phyloP scores from a whole-genome alignment of 2,329 filamentous ascomycete genomes.

The Colletotrichum euphorbiae region DNA sequence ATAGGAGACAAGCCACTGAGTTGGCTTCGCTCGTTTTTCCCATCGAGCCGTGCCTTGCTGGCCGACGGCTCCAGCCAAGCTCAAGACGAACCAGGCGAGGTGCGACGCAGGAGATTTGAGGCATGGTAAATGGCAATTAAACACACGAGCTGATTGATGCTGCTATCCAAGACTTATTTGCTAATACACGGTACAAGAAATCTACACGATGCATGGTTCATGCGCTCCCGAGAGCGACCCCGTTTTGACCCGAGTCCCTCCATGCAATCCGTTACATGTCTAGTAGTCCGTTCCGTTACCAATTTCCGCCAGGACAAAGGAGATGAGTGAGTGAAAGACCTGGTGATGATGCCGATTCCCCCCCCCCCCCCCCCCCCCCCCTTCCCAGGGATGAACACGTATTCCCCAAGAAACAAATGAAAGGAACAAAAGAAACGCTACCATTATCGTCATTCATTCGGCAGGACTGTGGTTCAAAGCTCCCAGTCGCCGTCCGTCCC shows the following conservation, averaged over 20 bases:
- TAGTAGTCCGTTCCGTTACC: conserved; percentile 20
- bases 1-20: neutral
- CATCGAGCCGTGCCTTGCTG: neutral
- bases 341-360: neutral
- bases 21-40: neutral
- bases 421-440: conserved; percentile 21
- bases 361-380: too few species aligned
- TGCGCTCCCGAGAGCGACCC: conserved; percentile 27
- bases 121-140: conserved; percentile 17
- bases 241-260: conserved; percentile 24
- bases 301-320: conserved; percentile 25
- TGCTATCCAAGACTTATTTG: conserved; percentile 24
- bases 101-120: neutral
- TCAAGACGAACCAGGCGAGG: neutral
- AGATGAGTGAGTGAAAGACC: conserved; percentile 23
- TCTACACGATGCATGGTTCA: conserved; percentile 38
- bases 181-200: conserved; percentile 28
- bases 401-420: conserved; percentile 1
- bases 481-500: too few species aligned
- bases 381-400: neutral
- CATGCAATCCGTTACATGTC: conserved; percentile 37
- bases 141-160: conserved; percentile 6
- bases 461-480: neutral
- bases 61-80: neutral
- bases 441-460: neutral